Percentiles rank a stretch among this genome's conserved stretches.
Conservation (phyloP, 306 rosid genomes). For the Corylus heterophylla region DNA sequence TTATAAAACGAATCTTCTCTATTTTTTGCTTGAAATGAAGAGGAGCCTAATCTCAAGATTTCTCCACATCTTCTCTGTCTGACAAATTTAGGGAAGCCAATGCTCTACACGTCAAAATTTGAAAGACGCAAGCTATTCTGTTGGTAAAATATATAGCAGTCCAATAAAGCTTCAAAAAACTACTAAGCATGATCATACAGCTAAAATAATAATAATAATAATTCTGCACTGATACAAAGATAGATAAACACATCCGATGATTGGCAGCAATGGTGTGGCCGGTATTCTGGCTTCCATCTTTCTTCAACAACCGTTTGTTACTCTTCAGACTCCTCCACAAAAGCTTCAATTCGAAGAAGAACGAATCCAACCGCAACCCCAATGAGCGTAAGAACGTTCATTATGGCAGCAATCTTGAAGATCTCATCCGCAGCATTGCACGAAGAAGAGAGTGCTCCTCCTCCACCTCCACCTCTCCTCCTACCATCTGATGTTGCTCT, state of each 20-base stretch:
- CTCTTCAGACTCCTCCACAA: constrained; percentile 26
- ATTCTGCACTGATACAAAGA: not conserved
- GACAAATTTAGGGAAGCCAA: too few species aligned
- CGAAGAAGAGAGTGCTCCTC: constrained; percentile 34
- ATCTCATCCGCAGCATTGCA: constrained; percentile 33
- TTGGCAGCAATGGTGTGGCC: not conserved
- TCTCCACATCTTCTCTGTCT: too few species aligned
- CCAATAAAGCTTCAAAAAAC: not conserved
- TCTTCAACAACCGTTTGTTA: not conserved
- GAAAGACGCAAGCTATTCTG: not conserved
- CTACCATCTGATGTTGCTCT: constrained; percentile 10
- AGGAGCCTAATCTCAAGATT: too few species aligned
- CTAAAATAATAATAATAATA: not conserved
- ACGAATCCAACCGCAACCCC: constrained; percentile 39
- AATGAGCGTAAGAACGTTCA: not conserved
- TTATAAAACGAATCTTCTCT: too few species aligned
- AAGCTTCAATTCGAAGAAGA: constrained; percentile 39
- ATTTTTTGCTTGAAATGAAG: too few species aligned
- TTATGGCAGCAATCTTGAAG: constrained; percentile 6
- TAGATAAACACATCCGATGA: not conserved
- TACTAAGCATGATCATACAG: not conserved
- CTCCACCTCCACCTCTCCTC: constrained; percentile 14
- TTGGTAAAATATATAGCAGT: not conserved
- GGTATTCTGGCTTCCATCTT: not conserved
- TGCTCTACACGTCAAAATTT: not conserved